phyloP scores from a whole-genome alignment of 1,284 basidiomycete genomes.

The Ustilago shanxiensis region DNA sequence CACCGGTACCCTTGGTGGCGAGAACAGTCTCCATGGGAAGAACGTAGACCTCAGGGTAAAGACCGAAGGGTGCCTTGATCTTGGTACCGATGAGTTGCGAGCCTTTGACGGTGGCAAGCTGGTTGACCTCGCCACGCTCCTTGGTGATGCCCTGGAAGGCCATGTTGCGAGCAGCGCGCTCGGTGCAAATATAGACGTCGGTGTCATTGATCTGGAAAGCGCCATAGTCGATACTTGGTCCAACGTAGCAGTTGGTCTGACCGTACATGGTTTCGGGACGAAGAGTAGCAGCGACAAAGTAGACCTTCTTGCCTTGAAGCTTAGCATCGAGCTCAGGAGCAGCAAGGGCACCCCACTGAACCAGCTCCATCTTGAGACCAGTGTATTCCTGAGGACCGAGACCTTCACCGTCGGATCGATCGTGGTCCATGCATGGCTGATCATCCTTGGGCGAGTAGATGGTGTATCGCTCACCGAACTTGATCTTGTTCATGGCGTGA shows the following conservation, averaged over 20 bases:
- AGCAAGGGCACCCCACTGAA: slow-evolving; percentile 72
- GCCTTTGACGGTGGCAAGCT: slow-evolving; percentile 73
- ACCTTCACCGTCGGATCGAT: slow-evolving; percentile 93
- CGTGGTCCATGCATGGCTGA: slow-evolving; percentile 99
- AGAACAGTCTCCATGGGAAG: slow-evolving; percentile 98
- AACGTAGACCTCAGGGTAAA: slow-evolving; percentile 90
- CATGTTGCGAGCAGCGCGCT: slow-evolving; percentile 95
- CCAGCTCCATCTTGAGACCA: slow-evolving; percentile 92
- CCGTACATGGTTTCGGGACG: slow-evolving; percentile 98
- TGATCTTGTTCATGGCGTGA: slow-evolving; percentile 73
- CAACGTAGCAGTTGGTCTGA: slow-evolving; percentile 98
- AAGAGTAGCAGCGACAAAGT: slow-evolving; percentile 92
- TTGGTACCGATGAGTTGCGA: slow-evolving; percentile 87
- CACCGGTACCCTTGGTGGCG: slow-evolving; percentile 96
- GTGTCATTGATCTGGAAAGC: slow-evolving; percentile 80
- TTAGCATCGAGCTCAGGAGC: slow-evolving; percentile 76
- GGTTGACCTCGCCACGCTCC: slow-evolving; percentile 70
- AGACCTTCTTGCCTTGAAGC: slow-evolving; percentile 83
- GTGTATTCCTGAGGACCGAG: slow-evolving; percentile 97
- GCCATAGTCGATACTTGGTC: slow-evolving; percentile 90
- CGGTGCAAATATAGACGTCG: slow-evolving; percentile 85
- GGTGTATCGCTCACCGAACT: slow-evolving; percentile 98
- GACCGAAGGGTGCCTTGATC: slow-evolving; percentile 86
- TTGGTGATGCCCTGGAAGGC: slow-evolving; percentile 85
- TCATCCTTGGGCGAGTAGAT: slow-evolving; percentile 99